Conservation (phyloP, 805 yeast genomes). For the Ogataea siamensis region DNA sequence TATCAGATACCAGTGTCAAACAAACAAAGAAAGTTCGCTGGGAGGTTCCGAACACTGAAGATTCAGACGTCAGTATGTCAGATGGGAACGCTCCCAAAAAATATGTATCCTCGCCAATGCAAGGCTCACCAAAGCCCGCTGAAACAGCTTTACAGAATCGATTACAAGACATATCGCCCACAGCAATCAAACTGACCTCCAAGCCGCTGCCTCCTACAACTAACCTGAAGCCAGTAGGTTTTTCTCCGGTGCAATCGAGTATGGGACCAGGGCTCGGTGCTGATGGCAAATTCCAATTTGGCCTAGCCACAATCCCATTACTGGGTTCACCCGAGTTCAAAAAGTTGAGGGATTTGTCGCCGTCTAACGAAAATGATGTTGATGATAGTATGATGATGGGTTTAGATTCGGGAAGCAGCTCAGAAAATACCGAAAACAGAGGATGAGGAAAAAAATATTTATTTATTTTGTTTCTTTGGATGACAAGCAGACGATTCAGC, state of each 20-base stretch:
- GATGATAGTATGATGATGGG: slow-evolving; percentile 19
- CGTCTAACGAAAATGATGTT: slow-evolving; percentile 1
- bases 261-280: slow-evolving; percentile 15
- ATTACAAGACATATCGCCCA: slow-evolving; percentile 5
- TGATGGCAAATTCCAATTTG: slow-evolving; percentile 15
- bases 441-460: slow-evolving; percentile 1
- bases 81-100: slow-evolving; percentile 12
- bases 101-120: slow-evolving; percentile 12
- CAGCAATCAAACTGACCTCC: slow-evolving; percentile 13
- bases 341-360: slow-evolving; percentile 1
- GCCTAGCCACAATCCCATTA: slow-evolving; percentile 10
- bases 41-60: slow-evolving; percentile 36
- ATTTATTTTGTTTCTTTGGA: slow-evolving; percentile 2
- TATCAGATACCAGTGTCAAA: slow-evolving; percentile 18
- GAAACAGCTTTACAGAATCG: not conserved
- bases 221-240: slow-evolving; percentile 5
- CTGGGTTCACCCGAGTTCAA: slow-evolving; percentile 9
- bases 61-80: slow-evolving; percentile 23
- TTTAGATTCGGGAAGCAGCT: slow-evolving; percentile 13
- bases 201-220: slow-evolving; percentile 15
- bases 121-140: slow-evolving; percentile 9
- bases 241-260: slow-evolving; percentile 10
- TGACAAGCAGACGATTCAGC: slow-evolving; percentile 7
- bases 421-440: slow-evolving; percentile 5
- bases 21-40: slow-evolving; percentile 45